phyloP scores from a whole-genome alignment of 2,329 filamentous ascomycete species.

The Cucurbitaria berberidis region DNA sequence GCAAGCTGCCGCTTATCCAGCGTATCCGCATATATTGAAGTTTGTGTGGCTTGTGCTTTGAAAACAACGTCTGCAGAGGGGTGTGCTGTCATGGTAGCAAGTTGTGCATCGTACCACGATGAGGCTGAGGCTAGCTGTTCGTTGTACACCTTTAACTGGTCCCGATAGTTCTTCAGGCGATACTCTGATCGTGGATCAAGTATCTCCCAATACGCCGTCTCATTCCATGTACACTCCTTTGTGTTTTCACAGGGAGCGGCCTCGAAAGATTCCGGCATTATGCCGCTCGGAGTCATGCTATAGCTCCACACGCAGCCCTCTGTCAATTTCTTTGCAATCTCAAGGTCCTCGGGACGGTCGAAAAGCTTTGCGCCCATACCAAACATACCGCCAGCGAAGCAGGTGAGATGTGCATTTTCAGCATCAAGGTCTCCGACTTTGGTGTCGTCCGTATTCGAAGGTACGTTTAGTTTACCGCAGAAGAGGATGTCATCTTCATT shows the following conservation, averaged over 20 bases:
- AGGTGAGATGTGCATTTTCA: conserved; percentile 67
- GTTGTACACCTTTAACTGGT: conserved; percentile 46
- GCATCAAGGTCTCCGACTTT: conserved; percentile 35
- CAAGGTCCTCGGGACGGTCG: conserved; percentile 59
- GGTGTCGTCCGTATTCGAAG: conserved; percentile 31
- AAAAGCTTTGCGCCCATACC: conserved; percentile 70
- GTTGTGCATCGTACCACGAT: conserved; percentile 35
- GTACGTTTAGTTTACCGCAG: conserved; percentile 47
- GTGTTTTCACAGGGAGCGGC: conserved; percentile 55
- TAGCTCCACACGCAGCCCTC: conserved; percentile 70
- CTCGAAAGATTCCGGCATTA: conserved; percentile 67
- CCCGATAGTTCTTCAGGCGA: conserved; percentile 32
- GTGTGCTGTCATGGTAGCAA: conserved; percentile 34
- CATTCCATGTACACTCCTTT: conserved; percentile 53
- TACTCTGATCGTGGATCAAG: conserved; percentile 46
- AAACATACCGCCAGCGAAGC: conserved; percentile 75
- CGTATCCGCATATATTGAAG: conserved; percentile 25
- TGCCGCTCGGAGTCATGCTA: conserved; percentile 61
- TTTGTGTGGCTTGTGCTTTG: conserved; percentile 23
- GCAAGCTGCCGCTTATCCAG: conserved; percentile 36
- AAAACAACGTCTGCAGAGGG: conserved; percentile 9
- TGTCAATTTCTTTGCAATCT: conserved; percentile 63
- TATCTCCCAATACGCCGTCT: conserved; percentile 52
- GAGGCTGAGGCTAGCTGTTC: conserved; percentile 42
- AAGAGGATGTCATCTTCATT: conserved; percentile 54